Evolutionary conservation across 805 yeast species (phyloP), one percentile per base, ranked within the genome.

Genomic region (Candida pseudoglaebosa): DNA sequence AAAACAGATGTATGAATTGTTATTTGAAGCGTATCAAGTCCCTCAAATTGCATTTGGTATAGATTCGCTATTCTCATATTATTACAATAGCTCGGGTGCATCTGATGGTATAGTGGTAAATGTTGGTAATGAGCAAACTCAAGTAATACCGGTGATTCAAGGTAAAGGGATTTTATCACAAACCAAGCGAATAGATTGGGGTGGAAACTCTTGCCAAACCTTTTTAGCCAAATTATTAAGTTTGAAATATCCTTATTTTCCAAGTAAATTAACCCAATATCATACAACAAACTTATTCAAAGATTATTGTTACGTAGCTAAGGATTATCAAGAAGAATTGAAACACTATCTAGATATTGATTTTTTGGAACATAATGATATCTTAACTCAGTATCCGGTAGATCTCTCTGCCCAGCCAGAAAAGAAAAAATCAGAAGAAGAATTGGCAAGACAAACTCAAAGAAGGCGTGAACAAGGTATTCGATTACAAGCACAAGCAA

Each of bases 401-500:
- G 74, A 68, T 24, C 79, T 84, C 40, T 73, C 78, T 2, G 85
- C 77, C 43, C 73, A 77, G 2, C 70, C 77, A 6, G 81, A 76
- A 37, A 78, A 77, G 32, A 86, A 82, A 55, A 90, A 90, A 55
- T 66, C 88, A 0, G 93, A 83, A 43, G 96, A 87, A 58, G 97
- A 91, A 56, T 60, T 90, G 18, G 79, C 77, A 15, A 59, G 74
- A 18, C 89, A 85, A 46, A 82, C 90, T 1, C 91, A 84, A 47
- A 81, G 83, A 54, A 74, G 95, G 43, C 75, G 77, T 50, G 96
- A 89, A 54, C 84, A 84, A 45, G 97, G 97, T 6, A 77, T 82
- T 46, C 72, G 95, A 47, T 70, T 95, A 44, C 98, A 93, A 62
- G 95, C 87, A 52, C 96, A 89, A 60, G 97, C 97, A 0, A 89